phyloP scores from a whole-genome alignment of 139 green algal species.

The Tetradesmus obliquus region DNA sequence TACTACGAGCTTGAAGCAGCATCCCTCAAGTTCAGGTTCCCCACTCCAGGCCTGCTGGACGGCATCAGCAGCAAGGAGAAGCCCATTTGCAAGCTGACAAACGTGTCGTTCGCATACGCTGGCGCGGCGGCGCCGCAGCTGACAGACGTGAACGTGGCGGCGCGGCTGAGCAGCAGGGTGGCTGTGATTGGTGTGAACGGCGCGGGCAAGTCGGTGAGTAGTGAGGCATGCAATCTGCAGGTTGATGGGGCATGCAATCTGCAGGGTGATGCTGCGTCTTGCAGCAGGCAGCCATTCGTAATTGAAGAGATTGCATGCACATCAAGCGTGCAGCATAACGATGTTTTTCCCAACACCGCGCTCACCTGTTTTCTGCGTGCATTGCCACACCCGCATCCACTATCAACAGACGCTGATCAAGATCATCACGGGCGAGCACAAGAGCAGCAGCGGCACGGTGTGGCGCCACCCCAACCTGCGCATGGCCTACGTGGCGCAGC shows the following conservation, averaged over 20 bases:
- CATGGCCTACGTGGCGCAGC: conserved; percentile 95
- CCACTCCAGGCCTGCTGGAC: conserved; percentile 89
- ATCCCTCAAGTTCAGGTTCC: conserved; percentile 86
- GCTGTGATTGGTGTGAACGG: conserved; percentile 89
- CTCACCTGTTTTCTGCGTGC: background rate
- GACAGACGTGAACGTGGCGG: conserved; percentile 62
- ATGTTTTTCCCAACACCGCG: background rate
- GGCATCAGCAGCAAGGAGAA: conserved; percentile 93
- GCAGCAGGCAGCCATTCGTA: background rate
- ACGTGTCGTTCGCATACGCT: conserved; percentile 60
- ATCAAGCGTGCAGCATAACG: background rate
- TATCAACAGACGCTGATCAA: conserved; percentile 88
- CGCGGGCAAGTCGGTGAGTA: conserved; percentile 47
- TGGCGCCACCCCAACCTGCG: conserved; percentile 93
- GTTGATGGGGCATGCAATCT: background rate
- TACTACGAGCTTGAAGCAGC: conserved; percentile 88
- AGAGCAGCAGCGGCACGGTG: conserved; percentile 57
- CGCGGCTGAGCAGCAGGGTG: conserved; percentile 81
- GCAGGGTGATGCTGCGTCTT: background rate
- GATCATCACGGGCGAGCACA: conserved; percentile 62
- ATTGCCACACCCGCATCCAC: background rate
- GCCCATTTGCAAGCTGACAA: conserved; percentile 79
- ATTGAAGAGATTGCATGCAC: background rate
- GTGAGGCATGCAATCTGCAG: background rate
- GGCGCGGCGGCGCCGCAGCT: conserved; percentile 54